Conservation (phyloP, 31 red algal genomes). For the Pterothamnion heteromorphum region DNA sequence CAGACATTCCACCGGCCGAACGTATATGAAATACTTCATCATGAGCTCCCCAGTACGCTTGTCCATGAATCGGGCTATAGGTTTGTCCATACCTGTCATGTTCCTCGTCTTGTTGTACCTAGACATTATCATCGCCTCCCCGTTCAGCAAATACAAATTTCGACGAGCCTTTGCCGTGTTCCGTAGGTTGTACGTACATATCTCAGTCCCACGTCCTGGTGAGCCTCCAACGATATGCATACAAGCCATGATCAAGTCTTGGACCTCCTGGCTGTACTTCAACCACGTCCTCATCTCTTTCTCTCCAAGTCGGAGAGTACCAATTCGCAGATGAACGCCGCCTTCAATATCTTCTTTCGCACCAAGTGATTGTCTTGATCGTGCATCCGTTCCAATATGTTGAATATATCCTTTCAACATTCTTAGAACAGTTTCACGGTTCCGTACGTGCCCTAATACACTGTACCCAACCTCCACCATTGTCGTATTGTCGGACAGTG, state of each 20-base stretch:
- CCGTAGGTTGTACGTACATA: background rate
- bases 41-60: background rate
- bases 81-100: background rate
- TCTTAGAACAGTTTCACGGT: background rate
- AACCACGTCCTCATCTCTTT: background rate
- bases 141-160: background rate
- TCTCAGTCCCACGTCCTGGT: background rate
- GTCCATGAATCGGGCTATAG: background rate
- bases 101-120: background rate
- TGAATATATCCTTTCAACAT: background rate
- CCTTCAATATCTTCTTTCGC: background rate
- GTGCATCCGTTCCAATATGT: background rate
- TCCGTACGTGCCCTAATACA: background rate
- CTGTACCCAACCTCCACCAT: background rate
- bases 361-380: background rate
- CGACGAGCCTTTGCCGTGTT: background rate
- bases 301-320: background rate
- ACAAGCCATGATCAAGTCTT: background rate
- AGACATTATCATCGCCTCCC: background rate
- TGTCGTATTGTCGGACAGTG: background rate
- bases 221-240: conserved; percentile 26
- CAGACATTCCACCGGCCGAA: background rate
- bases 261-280: background rate
- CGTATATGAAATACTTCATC: background rate
- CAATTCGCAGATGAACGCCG: background rate